These are phyloP conservation scores for Microdochium nivale DNA, from an alignment of 2,329 filamentous ascomycete species.

Conservation along the genomic window DNA sequence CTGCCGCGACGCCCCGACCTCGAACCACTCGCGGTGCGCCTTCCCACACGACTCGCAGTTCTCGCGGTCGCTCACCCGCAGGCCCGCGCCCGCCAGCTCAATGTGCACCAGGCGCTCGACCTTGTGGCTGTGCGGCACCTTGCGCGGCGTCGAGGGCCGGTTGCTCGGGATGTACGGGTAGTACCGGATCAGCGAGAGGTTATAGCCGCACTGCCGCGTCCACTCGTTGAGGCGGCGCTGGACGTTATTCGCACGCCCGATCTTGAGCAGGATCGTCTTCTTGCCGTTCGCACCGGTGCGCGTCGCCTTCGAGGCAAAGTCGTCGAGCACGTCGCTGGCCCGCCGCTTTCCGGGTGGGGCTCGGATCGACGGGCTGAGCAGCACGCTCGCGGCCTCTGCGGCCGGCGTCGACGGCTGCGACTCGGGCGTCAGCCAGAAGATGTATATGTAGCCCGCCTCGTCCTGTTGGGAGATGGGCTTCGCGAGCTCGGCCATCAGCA, in stretches of 20 bases:
- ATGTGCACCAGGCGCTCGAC: constrained; percentile 88
- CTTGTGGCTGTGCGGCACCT: constrained; percentile 77
- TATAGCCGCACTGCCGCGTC: constrained; percentile 86
- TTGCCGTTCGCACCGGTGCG: constrained; percentile 11
- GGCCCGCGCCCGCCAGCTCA: constrained; percentile 61
- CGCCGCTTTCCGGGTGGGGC: constrained; percentile 31
- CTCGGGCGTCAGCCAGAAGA: constrained; percentile 87
- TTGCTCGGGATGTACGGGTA: constrained; percentile 68
- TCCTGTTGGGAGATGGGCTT: constrained; percentile 66
- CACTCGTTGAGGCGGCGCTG: constrained; percentile 87
- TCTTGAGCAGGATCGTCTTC: constrained; percentile 61
- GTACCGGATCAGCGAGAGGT: constrained; percentile 78
- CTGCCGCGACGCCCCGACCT: constrained; percentile 66
- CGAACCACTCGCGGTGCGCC: constrained; percentile 92
- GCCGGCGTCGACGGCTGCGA: constrained; percentile 44
- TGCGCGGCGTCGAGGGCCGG: constrained; percentile 40
- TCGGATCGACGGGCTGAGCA: constrained; percentile 43
- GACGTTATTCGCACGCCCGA: constrained; percentile 68
- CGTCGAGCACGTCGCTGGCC: constrained; percentile 46
- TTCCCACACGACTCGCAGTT: constrained; percentile 72
- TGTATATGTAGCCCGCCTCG: constrained; percentile 92
- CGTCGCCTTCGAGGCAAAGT: constrained; percentile 30
- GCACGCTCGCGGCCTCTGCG: constrained; percentile 48
- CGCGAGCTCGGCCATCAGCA: constrained; percentile 67
- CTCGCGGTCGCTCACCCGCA: constrained; percentile 40